Evolutionary conservation across 2,329 filamentous ascomycete species (phyloP), one percentile per base, ranked within the genome.

Genomic region (Colletotrichum horii): DNA sequence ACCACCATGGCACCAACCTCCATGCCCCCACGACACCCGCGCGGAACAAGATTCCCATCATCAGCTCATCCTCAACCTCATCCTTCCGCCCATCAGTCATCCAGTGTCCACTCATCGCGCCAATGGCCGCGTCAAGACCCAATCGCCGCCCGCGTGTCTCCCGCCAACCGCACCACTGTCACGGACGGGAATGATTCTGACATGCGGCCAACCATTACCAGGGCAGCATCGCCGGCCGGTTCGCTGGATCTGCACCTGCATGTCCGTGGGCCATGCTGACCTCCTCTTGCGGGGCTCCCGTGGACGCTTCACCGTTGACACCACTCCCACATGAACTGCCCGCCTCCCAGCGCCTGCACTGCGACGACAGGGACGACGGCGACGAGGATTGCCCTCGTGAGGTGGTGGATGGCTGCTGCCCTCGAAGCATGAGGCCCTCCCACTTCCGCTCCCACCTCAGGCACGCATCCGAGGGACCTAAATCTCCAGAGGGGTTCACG

Each of bases 401-500:
- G 70, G 52, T 30, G 60, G 19, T 48, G 38, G 38, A 48, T 48
- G 38, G 38, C 38, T 65, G 32, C 61, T 65, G 61, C 61, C 22
- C 61, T 48, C 43, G 38, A 36, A 38, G 28, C n/a, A 14, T 36
- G 61, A 64, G 32, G 32, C 61, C 32, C 61, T 64, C n/a, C 30
- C 36, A 43, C 61, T 38, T 65, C 61, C 38, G 3, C 38, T 48
- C 38, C 38, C 38, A 48, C 38, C 38, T 48, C 38, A 26, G 61
- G 61, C 24, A 48, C 43, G 34, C 66, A 68, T 48, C 43, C 43
- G 66, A 69, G n/a, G 52, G 58, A 68, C 56, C 55, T 14, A 55
- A 52, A n/a, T 24, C 38, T 66, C 72, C 38, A 56, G 38, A 68
- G 69, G 38, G 43, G 73, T 75, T 75, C 62, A 43, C 73, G 73